Evolutionary conservation across 768 basidiomycete genomes (phyloP).

Genomic region (Boletus sp.): DNA sequence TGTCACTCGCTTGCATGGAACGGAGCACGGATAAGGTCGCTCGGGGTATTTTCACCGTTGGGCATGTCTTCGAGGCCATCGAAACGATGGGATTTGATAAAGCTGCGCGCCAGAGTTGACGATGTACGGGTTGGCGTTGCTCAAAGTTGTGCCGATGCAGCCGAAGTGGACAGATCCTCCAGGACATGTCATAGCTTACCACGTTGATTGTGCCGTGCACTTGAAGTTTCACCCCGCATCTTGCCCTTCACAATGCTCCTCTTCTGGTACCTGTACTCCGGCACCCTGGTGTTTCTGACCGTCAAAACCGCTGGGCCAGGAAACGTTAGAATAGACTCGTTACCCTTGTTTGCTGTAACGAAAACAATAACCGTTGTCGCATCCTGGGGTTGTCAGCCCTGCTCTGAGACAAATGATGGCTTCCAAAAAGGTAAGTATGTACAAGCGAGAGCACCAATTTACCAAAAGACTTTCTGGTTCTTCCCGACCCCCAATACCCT

Average conservation of each 20-base stretch:
- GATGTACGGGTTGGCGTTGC: conserved; percentile 21
- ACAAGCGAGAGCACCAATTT: not conserved
- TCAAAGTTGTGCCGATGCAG: conserved; percentile 26
- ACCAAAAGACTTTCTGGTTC: not conserved
- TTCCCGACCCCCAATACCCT: too few relatives aligned
- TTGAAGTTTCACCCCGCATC: conserved; percentile 63
- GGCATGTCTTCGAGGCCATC: conserved; percentile 29
- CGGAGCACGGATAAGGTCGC: conserved; percentile 43
- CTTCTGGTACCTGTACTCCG: conserved; percentile 82
- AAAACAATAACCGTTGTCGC: not conserved
- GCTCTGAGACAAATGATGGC: not conserved
- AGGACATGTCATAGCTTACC: too few relatives aligned
- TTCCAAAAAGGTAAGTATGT: not conserved
- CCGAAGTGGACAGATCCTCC: conserved; percentile 1
- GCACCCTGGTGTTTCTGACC: conserved; percentile 59
- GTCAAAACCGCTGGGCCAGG: conserved; percentile 64
- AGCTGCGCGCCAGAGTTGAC: conserved; percentile 18
- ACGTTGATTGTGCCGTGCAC: conserved; percentile 23
- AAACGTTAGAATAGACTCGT: conserved; percentile 20
- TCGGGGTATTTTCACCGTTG: conserved; percentile 29
- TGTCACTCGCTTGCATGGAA: too few relatives aligned
- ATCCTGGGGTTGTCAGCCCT: too few relatives aligned
- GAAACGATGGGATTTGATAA: conserved; percentile 26
- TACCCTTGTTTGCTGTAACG: conserved; percentile 4
- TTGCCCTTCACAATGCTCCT: conserved; percentile 75